Evolutionary conservation across 306 rosid species (phyloP), one percentile per base, ranked within the genome.

Genomic region (Vachellia collinsii): DNA sequence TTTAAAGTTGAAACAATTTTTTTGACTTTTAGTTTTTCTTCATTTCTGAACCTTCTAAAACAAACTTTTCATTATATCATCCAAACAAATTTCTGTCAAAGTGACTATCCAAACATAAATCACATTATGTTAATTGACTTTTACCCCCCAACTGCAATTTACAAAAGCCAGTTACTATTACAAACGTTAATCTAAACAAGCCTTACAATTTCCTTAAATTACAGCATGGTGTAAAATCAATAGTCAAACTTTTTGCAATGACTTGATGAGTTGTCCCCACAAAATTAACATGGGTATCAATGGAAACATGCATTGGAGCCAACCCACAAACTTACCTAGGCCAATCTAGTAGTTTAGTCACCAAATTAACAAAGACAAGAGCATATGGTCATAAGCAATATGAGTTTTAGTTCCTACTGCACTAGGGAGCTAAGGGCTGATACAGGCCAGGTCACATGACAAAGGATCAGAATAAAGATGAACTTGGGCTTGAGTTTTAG

Each of bases 241-340:
- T 42, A 17, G 61, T 54, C 22, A 69, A 78, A 74, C 83, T 16
- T 67, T 59, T 72, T 66, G 77, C 64, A 67, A 19, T 16, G 74
- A 48, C 1, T 68, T 0, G 47, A 8, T 23, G 39, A 43, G 64
- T 56, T 41, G 23, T 74, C 37, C 42, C 46, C 43, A 73, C 29
- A 61, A 56, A 77, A 77, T 69, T 58, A 17, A 72, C 74, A 74
- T 9, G 42, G 66, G 79, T 25, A 54, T 36, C 58, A 64, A 64
- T 73, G 22, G 29, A 76, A 19, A 67, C 10, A 39, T n/a, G 14
- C 41, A 62, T 29, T 29, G 41, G n/a, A 11, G 68, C 8, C 37
- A 59, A 23, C 37, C 14, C 8, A 0, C 16, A 59, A 59, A 23
- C 66, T 17, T 23, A 11, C 7, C 66, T 23, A 23, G 38, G 17